A percentile compares a stretch with the other conserved stretches of the same genome.
Conservation (phyloP, 306 rosid genomes). For the Astragalus membranaceus region DNA sequence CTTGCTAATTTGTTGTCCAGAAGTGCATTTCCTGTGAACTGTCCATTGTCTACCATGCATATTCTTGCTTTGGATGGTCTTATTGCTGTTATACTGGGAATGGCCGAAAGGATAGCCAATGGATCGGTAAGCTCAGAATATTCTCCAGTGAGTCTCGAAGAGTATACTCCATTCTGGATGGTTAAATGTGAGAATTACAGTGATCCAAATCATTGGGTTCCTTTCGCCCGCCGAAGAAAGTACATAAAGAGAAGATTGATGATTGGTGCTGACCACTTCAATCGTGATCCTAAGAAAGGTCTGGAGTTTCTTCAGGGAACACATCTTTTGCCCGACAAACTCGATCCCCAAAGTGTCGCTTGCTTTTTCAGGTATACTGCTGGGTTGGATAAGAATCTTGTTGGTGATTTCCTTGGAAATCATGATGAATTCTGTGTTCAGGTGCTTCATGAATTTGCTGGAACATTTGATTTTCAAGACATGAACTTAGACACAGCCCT, state of each 20-base stretch:
- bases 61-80: conserved; percentile 95
- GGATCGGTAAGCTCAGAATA: conserved; percentile 58
- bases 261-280: conserved; percentile 99
- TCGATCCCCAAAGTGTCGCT: conserved; percentile 98
- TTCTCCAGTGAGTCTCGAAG: conserved; percentile 68
- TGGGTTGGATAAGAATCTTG: conserved; percentile 98
- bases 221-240: conserved; percentile 82
- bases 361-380: conserved; percentile 97
- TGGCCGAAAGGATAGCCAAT: conserved; percentile 89
- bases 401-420: conserved; percentile 94
- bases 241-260: conserved; percentile 90
- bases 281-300: conserved; percentile 99
- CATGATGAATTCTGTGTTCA: conserved; percentile 97
- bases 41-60: conserved; percentile 85
- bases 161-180: conserved; percentile 95
- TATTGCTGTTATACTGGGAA: conserved; percentile 91
- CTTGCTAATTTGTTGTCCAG: conserved; percentile 77
- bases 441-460: conserved; percentile 98
- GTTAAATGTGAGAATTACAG: conserved; percentile 84
- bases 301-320: conserved; percentile 97
- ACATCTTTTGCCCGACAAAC: conserved; percentile 95
- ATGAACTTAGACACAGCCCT: conserved; percentile 96
- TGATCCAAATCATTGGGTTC: conserved; percentile 88
- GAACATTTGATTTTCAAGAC: conserved; percentile 96
- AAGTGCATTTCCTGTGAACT: conserved; percentile 90